A percentile compares a stretch with the other conserved stretches of the same genome.
Conservation (phyloP, 768 basidiomycete species). For the Holtermanniella nyarrowii region DNA sequence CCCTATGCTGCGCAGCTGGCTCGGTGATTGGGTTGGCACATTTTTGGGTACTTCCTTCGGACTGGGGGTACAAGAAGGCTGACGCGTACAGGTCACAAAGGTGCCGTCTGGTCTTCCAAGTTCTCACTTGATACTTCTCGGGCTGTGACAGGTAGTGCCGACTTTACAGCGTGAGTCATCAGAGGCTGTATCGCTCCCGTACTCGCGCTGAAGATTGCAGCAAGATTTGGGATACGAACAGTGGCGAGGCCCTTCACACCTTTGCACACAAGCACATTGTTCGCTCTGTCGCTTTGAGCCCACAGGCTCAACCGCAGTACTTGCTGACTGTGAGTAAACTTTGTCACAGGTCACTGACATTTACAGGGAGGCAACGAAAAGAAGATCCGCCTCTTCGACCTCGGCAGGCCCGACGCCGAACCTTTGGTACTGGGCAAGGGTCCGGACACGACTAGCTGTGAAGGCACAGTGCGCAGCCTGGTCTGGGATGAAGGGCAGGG, state of each 20-base stretch:
- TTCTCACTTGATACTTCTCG: conserved; percentile 71
- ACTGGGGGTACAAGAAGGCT: not conserved
- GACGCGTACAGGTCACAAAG: conserved; percentile 47
- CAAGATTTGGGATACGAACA: conserved; percentile 93
- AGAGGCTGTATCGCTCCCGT: not conserved
- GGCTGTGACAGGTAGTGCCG: conserved; percentile 87
- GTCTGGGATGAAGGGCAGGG: conserved; percentile 78
- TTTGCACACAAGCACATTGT: conserved; percentile 98
- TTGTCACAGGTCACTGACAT: conserved; percentile 15
- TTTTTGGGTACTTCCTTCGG: conserved; percentile 41
- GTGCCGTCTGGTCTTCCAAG: conserved; percentile 95
- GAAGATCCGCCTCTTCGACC: conserved; percentile 90
- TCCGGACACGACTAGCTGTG: conserved; percentile 56
- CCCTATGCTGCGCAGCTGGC: conserved; percentile 93
- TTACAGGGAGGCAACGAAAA: conserved; percentile 94
- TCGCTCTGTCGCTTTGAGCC: conserved; percentile 80
- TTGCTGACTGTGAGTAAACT: conserved; percentile 35
- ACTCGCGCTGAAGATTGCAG: conserved; percentile 43
- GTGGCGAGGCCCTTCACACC: conserved; percentile 79
- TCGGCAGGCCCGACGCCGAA: conserved; percentile 73
- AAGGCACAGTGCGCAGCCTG: conserved; percentile 83
- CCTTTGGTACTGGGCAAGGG: conserved; percentile 62
- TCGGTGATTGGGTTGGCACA: conserved; percentile 93
- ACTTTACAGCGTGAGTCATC: conserved; percentile 84
- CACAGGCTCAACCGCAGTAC: conserved; percentile 42